Percentiles rank a stretch among this genome's conserved stretches.
Conservation (phyloP, 73 alveolate genomes). For the Paramecium octaurelia region DNA sequence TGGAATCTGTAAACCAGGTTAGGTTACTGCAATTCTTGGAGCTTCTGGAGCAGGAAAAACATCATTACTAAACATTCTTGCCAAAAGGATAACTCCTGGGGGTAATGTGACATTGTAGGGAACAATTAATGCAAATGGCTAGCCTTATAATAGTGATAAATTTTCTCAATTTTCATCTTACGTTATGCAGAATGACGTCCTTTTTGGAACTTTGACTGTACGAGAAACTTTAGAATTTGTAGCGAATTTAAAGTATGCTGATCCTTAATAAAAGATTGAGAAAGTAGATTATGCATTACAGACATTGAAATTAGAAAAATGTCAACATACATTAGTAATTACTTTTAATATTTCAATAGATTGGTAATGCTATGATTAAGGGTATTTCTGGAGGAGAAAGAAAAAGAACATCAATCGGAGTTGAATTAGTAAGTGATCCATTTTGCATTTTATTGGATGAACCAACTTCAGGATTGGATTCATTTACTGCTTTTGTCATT, state of each 20-base stretch:
- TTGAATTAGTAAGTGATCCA: constrained; percentile 71
- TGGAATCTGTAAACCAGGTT: constrained; percentile 83
- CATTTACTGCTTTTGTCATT: constrained; percentile 36
- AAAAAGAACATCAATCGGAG: constrained; percentile 70
- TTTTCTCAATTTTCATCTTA: constrained; percentile 78
- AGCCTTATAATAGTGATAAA: constrained; percentile 63
- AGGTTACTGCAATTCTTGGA: constrained; percentile 88
- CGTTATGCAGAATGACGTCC: constrained; percentile 86
- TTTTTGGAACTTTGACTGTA: constrained; percentile 84
- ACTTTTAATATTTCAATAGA: constrained; percentile 41
- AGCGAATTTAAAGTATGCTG: constrained; percentile 79
- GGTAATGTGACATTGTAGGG: constrained; percentile 75
- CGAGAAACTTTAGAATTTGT: constrained; percentile 83
- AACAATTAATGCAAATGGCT: constrained; percentile 76
- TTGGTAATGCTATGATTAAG: constrained; percentile 65
- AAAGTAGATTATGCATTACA: constrained; percentile 75
- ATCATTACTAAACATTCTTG: constrained; percentile 79
- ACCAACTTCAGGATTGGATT: constrained; percentile 74
- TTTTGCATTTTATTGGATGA: constrained; percentile 71
- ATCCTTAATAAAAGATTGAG: constrained; percentile 63
- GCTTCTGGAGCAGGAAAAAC: constrained; percentile 97
- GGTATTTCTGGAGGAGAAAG: constrained; percentile 77
- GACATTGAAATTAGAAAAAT: constrained; percentile 74
- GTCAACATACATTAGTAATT: constrained; percentile 46
- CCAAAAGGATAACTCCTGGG: constrained; percentile 72